Percentiles rank a stretch among this genome's conserved stretches.
Conservation (phyloP, 2,329 filamentous ascomycete genomes). For the Fusarium nanum region DNA sequence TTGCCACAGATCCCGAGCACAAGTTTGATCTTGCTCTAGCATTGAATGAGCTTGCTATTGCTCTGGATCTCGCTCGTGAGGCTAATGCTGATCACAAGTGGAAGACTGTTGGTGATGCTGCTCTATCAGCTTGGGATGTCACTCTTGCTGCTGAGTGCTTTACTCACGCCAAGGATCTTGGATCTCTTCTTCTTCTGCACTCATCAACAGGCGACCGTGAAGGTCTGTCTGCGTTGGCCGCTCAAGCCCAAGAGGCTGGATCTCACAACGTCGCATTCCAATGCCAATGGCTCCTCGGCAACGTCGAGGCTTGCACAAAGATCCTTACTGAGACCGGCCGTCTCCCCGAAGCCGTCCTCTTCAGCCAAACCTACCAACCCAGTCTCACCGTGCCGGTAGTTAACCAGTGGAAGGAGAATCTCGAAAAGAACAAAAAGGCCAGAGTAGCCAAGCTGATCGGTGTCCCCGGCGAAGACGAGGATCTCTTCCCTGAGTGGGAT, state of each 20-base stretch:
- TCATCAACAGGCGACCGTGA: constrained; percentile 83
- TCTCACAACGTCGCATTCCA: constrained; percentile 95
- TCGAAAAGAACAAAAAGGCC: constrained; percentile 87
- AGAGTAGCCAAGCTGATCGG: constrained; percentile 87
- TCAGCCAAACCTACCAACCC: constrained; percentile 96
- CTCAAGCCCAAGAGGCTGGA: constrained; percentile 79
- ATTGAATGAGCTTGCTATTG: constrained; percentile 85
- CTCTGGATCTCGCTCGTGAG: constrained; percentile 83
- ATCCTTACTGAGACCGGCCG: constrained; percentile 83
- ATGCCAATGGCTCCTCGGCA: constrained; percentile 86
- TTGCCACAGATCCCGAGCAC: constrained; percentile 94
- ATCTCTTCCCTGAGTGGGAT: constrained; percentile 97
- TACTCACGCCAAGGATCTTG: constrained; percentile 87
- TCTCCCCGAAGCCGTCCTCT: constrained; percentile 86
- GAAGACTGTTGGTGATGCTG: constrained; percentile 96
- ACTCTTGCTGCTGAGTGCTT: constrained; percentile 93
- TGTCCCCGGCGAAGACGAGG: constrained; percentile 82
- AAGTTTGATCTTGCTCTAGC: constrained; percentile 92
- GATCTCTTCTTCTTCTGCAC: constrained; percentile 88
- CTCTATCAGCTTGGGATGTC: constrained; percentile 87
- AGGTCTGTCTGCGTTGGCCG: constrained; percentile 77
- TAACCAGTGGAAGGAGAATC: constrained; percentile 80
- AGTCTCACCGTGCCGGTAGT: constrained; percentile 76
- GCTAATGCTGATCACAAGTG: constrained; percentile 96
- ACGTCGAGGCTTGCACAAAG: constrained; percentile 83